phyloP scores from a whole-genome alignment of 129 eudicot species.

The Ambrosia artemisiifolia region DNA sequence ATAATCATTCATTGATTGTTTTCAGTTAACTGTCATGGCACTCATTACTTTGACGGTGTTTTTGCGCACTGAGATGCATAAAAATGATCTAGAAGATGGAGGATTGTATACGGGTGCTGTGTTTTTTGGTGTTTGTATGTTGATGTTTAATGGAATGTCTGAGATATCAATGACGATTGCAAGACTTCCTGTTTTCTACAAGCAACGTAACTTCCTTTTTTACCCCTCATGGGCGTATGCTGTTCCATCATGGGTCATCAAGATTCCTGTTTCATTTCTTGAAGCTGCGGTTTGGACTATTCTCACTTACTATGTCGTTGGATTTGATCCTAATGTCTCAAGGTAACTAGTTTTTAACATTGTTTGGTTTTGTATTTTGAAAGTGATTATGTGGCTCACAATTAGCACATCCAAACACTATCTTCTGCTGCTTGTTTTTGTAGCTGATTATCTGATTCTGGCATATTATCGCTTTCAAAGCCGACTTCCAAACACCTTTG shows the following conservation, averaged over 20 bases:
- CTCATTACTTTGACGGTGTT: constrained; percentile 56
- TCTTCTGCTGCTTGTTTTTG: neutral
- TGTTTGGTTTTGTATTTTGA: neutral
- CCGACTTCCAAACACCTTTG: neutral
- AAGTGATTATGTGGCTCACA: neutral
- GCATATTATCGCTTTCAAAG: neutral
- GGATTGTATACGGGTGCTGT: constrained; percentile 48
- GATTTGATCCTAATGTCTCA: constrained; percentile 67
- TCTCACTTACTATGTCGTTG: constrained; percentile 71
- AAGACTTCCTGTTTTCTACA: constrained; percentile 76
- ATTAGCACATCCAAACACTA: neutral
- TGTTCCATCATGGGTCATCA: constrained; percentile 65
- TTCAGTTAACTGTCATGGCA: constrained; percentile 51
- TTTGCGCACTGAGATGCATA: constrained; percentile 63
- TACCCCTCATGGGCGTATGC: constrained; percentile 78
- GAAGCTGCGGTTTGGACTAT: constrained; percentile 56
- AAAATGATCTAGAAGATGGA: constrained; percentile 38
- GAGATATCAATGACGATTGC: constrained; percentile 75
- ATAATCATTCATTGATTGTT: neutral
- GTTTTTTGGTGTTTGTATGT: constrained; percentile 35
- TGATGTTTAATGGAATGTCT: constrained; percentile 65
- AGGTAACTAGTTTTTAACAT: constrained; percentile 40
- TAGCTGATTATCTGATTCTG: neutral
- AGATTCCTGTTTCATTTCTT: constrained; percentile 55
- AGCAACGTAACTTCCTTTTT: constrained; percentile 75